Conservation (phyloP, 2,329 filamentous ascomycete species). For the Neonectria magnoliae region DNA sequence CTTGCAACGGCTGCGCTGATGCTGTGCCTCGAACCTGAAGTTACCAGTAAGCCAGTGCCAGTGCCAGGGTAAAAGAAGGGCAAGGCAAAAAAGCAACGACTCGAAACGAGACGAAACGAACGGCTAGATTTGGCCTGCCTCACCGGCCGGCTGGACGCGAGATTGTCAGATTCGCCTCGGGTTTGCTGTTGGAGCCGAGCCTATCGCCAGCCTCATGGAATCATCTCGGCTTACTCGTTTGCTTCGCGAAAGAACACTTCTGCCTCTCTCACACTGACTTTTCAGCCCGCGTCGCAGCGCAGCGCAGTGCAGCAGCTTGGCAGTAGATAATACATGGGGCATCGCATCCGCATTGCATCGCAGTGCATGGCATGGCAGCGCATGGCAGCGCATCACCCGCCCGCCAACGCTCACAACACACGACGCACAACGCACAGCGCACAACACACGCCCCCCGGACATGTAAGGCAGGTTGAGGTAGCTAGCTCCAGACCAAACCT, state of each 20-base stretch:
- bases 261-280: neutral
- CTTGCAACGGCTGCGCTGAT: slow-evolving; percentile 42
- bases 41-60: neutral
- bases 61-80: neutral
- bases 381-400: neutral
- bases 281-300: neutral
- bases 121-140: slow-evolving; percentile 16
- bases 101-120: neutral
- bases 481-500: neutral
- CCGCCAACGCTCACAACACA: slow-evolving; percentile 19
- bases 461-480: neutral
- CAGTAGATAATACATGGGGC: neutral
- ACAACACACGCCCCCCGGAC: slow-evolving; percentile 11
- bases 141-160: slow-evolving; percentile 1
- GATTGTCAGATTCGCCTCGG: slow-evolving; percentile 20
- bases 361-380: neutral
- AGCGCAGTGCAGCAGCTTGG: neutral
- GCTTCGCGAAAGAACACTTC: neutral
- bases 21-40: slow-evolving; percentile 33
- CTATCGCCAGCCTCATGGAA: slow-evolving; percentile 9
- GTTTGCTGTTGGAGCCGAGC: slow-evolving; percentile 12
- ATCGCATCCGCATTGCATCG: neutral
- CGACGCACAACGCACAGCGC: slow-evolving; percentile 2
- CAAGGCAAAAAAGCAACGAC: slow-evolving; percentile 2
- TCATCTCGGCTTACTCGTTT: neutral